Conservation (phyloP, 176 grass and related monocot genomes). For the Avena insularis region DNA sequence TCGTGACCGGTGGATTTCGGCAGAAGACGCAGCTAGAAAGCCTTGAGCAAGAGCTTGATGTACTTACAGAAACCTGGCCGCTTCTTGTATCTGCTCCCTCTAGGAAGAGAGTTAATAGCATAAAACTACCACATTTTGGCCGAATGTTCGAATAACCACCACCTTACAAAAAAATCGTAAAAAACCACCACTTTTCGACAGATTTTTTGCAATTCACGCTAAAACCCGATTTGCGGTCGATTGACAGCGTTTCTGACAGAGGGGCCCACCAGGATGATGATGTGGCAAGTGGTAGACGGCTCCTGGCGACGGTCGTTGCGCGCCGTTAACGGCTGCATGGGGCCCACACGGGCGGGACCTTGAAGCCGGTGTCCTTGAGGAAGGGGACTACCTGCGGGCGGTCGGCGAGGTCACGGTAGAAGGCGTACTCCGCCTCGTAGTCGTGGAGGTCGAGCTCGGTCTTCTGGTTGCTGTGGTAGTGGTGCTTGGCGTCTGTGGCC, state of each 20-base stretch:
- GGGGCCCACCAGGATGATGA: too few species aligned
- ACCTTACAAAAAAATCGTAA: too few species aligned
- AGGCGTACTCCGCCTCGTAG: slow-evolving; percentile 90
- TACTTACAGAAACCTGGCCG: slow-evolving; percentile 89
- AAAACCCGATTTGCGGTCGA: too few species aligned
- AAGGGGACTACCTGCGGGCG: slow-evolving; percentile 80
- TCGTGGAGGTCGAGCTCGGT: slow-evolving; percentile 89
- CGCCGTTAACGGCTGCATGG: too few species aligned
- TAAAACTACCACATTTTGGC: too few species aligned
- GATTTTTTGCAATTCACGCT: too few species aligned
- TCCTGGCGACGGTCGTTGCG: too few species aligned
- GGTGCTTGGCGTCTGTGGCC: slow-evolving; percentile 73
- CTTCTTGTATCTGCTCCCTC: slow-evolving; percentile 69
- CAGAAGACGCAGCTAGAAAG: slow-evolving; percentile 86
- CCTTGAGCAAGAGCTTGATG: slow-evolving; percentile 88
- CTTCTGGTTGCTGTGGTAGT: slow-evolving; percentile 97
- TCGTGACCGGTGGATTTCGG: slow-evolving; percentile 86
- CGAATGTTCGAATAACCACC: too few species aligned
- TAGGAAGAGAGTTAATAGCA: too few species aligned
- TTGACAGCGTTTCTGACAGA: too few species aligned
- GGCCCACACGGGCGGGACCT: slow-evolving; percentile 55
- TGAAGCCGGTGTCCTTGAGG: slow-evolving; percentile 66
- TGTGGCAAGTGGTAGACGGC: too few species aligned
- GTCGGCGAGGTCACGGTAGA: slow-evolving; percentile 76
- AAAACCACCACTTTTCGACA: too few species aligned